A percentile compares a stretch with the other conserved stretches of the same genome.
These are phyloP conservation scores for Leavenworthia alabamica DNA, from an alignment of 345 rosid genomes.

Conservation along the genomic window DNA sequence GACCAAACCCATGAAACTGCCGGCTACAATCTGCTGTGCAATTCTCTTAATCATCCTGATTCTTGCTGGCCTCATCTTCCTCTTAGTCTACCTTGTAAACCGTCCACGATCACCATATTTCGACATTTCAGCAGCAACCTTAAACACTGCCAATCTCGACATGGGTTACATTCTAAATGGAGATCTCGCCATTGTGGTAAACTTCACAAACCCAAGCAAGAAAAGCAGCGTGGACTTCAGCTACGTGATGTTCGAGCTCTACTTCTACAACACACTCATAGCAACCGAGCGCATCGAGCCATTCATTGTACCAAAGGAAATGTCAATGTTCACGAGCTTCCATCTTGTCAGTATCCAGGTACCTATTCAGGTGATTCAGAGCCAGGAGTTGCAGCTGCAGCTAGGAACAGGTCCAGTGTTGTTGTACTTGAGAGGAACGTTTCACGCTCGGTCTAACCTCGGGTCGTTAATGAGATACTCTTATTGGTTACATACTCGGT, in stretches of 20 bases:
- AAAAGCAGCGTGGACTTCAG: conserved; percentile 68
- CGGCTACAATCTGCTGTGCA: conserved; percentile 51
- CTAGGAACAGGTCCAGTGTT: conserved; percentile 42
- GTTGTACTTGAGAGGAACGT: conserved; percentile 54
- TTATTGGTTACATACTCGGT: conserved; percentile 55
- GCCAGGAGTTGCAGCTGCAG: conserved; percentile 45
- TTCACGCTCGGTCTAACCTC: conserved; percentile 55
- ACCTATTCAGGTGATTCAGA: conserved; percentile 40
- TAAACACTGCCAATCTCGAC: conserved; percentile 72
- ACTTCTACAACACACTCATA: conserved; percentile 48
- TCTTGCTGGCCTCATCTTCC: conserved; percentile 55
- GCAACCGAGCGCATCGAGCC: conserved; percentile 68
- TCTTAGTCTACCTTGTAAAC: conserved; percentile 61
- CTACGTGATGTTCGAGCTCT: conserved; percentile 49
- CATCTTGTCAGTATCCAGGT: conserved; percentile 79
- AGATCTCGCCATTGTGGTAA: conserved; percentile 56
- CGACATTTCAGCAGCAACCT: conserved; percentile 53
- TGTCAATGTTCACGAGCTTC: conserved; percentile 41
- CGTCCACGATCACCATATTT: conserved; percentile 68
- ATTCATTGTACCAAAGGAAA: conserved; percentile 43
- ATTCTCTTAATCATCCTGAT: conserved; percentile 51
- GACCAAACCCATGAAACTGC: conserved; percentile 40
- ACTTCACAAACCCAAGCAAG: conserved; percentile 86
- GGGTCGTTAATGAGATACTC: conserved; percentile 68
- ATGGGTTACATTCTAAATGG: conserved; percentile 61